Evolutionary conservation across 306 rosid genomes (phyloP).

Genomic region (Rubus idaeus): DNA sequence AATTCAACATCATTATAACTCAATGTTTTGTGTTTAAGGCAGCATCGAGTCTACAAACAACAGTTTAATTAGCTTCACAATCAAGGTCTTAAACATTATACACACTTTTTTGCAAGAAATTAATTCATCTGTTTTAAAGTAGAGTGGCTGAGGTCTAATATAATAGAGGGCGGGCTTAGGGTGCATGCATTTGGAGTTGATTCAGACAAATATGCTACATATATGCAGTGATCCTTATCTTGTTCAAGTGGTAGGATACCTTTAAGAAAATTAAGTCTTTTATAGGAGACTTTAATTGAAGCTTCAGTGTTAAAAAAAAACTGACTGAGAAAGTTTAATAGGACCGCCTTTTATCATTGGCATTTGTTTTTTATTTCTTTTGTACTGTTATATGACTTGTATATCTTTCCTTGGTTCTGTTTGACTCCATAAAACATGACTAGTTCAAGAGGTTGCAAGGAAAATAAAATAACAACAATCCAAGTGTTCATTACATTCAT

Average conservation of each 20-base stretch:
- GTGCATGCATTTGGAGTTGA: background rate
- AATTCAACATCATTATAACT: slow-evolving; percentile 15
- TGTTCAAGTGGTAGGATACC: background rate
- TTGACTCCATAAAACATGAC: background rate
- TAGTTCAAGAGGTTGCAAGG: background rate
- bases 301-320: background rate
- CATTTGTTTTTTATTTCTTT: background rate
- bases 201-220: background rate
- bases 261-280: background rate
- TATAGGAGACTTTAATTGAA: background rate
- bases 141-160: background rate
- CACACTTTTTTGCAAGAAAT: background rate
- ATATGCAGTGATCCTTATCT: background rate
- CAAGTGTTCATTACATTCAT: background rate
- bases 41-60: background rate
- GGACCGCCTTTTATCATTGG: slow-evolving; percentile 3
- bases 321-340: background rate
- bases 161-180: background rate
- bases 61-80: background rate
- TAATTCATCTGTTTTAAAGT: background rate
- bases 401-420: background rate
- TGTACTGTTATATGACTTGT: background rate
- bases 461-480: background rate
- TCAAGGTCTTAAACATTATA: background rate
- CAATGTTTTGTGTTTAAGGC: slow-evolving; percentile 9